Percentiles rank a stretch among this genome's conserved stretches.
phyloP scores from a whole-genome alignment of 768 basidiomycete species.

The Trametes sanguinea region DNA sequence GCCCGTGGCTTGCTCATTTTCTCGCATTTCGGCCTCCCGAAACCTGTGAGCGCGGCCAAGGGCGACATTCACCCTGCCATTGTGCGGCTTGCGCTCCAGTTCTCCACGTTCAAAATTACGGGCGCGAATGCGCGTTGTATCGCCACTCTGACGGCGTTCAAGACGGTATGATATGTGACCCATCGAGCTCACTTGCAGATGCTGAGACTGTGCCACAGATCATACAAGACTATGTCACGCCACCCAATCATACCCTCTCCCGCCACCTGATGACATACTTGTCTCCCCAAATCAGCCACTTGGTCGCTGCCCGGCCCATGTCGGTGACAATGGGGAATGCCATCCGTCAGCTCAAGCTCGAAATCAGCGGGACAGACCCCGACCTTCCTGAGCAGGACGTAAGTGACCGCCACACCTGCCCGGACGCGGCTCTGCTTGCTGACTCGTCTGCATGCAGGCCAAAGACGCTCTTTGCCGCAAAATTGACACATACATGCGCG shows the following conservation, averaged over 20 bases:
- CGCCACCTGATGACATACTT: conserved; percentile 91
- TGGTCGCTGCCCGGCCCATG: conserved; percentile 87
- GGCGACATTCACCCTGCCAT: conserved; percentile 92
- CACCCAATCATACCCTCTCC: conserved; percentile 82
- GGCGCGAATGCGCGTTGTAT: conserved; percentile 97
- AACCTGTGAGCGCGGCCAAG: conserved; percentile 54
- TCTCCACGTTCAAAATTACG: conserved; percentile 88
- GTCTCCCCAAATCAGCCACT: conserved; percentile 89
- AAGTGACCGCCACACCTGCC: conserved; percentile 27
- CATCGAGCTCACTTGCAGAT: background rate
- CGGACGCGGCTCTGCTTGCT: background rate
- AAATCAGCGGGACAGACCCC: conserved; percentile 89
- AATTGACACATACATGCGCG: conserved; percentile 92
- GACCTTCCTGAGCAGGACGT: conserved; percentile 97
- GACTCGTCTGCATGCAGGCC: conserved; percentile 54
- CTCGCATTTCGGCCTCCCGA: conserved; percentile 82
- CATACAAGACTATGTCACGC: conserved; percentile 88
- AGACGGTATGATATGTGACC: conserved; percentile 62
- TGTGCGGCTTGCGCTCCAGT: conserved; percentile 82
- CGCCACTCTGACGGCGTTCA: conserved; percentile 87
- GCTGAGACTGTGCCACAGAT: conserved; percentile 51
- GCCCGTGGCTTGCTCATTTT: conserved; percentile 79
- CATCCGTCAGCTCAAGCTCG: conserved; percentile 90
- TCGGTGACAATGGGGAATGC: conserved; percentile 94
- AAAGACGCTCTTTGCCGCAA: conserved; percentile 80